Evolutionary conservation across 495 filamentous ascomycete species (phyloP).

Genomic region (Penicillium roqueforti): DNA sequence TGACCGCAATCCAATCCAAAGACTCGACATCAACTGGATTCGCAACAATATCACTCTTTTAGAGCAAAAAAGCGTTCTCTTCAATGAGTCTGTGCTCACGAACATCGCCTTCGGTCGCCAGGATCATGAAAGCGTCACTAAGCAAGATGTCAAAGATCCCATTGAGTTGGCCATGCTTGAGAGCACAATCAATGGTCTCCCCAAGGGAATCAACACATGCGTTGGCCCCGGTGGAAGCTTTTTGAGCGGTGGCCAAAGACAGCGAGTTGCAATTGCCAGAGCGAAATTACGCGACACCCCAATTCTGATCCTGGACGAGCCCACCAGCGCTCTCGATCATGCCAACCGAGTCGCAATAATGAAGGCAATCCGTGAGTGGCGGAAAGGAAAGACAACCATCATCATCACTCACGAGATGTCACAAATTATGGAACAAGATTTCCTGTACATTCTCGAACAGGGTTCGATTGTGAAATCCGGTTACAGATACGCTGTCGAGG

Average conservation of each 20-base stretch:
- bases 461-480: slow-evolving; percentile 70
- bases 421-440: slow-evolving; percentile 71
- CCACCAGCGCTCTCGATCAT: slow-evolving; percentile 75
- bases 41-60: slow-evolving; percentile 75
- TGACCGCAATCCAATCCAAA: slow-evolving; percentile 60
- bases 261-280: slow-evolving; percentile 72
- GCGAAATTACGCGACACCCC: slow-evolving; percentile 74
- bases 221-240: slow-evolving; percentile 66
- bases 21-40: slow-evolving; percentile 67
- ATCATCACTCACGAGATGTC: slow-evolving; percentile 88
- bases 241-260: slow-evolving; percentile 83
- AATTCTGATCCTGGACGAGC: slow-evolving; percentile 80
- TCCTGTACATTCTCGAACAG: slow-evolving; percentile 74
- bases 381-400: slow-evolving; percentile 71
- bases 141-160: slow-evolving; percentile 50
- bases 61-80: slow-evolving; percentile 78
- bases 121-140: slow-evolving; percentile 45
- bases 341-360: slow-evolving; percentile 67
- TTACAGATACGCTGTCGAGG: slow-evolving; percentile 45
- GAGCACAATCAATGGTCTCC: slow-evolving; percentile 65
- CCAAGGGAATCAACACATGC: slow-evolving; percentile 67
- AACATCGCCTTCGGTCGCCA: slow-evolving; percentile 76
- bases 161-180: slow-evolving; percentile 66
- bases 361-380: slow-evolving; percentile 64
- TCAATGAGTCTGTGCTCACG: slow-evolving; percentile 73